These are phyloP conservation scores for Carex sylvatica DNA, from an alignment of 202 grass and related monocot genomes.

Conservation along the genomic window DNA sequence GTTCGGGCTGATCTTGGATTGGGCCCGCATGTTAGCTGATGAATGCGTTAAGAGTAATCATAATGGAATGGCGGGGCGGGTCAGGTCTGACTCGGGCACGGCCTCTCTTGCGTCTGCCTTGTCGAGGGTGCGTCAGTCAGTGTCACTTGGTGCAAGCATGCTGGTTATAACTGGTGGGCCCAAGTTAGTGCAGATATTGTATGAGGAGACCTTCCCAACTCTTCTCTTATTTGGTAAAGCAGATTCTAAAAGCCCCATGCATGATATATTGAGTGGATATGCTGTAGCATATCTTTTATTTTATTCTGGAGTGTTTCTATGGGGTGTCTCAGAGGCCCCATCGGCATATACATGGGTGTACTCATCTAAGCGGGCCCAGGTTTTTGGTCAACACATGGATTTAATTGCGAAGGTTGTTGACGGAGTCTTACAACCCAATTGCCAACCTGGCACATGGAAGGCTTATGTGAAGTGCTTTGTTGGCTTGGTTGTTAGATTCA, in stretches of 20 bases:
- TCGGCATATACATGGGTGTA: conserved; percentile 39
- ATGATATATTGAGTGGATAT: conserved; percentile 57
- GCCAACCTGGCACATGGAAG: conserved; percentile 60
- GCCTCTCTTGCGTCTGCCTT: conserved; percentile 44
- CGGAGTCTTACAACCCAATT: conserved; percentile 53
- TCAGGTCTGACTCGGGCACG: conserved; percentile 44
- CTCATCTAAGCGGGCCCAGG: conserved; percentile 43
- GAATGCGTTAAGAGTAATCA: conserved; percentile 28
- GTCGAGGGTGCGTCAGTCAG: conserved; percentile 50
- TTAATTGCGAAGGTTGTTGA: conserved; percentile 55
- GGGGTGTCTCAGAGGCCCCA: conserved; percentile 59
- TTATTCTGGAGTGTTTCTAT: conserved; percentile 53
- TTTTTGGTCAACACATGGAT: conserved; percentile 64
- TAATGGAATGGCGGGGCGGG: conserved; percentile 19
- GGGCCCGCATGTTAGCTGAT: conserved; percentile 46
- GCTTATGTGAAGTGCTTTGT: conserved; percentile 61
- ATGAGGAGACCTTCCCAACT: conserved; percentile 62
- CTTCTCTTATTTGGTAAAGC: conserved; percentile 54
- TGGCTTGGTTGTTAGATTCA: conserved; percentile 55
- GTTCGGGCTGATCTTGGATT: conserved; percentile 58
- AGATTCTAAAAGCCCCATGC: conserved; percentile 37
- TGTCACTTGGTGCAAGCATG: conserved; percentile 56
- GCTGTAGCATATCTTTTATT: conserved; percentile 59
- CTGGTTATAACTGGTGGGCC: conserved; percentile 58
- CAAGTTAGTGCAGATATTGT: conserved; percentile 53